phyloP scores from a whole-genome alignment of 2,329 filamentous ascomycete genomes.

The Arthrobotrys musiformis region DNA sequence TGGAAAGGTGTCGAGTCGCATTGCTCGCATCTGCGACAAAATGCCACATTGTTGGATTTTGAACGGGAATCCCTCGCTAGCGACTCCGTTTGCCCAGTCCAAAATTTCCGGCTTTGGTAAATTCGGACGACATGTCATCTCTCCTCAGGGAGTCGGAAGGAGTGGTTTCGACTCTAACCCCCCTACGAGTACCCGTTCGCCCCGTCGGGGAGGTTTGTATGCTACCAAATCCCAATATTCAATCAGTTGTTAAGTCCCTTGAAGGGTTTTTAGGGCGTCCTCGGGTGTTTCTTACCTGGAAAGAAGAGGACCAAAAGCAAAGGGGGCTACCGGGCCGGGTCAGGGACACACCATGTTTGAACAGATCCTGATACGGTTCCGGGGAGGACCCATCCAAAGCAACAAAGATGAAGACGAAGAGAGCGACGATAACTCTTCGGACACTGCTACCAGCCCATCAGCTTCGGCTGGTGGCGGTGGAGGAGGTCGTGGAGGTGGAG shows the following conservation, averaged over 20 bases:
- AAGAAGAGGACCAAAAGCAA: not conserved
- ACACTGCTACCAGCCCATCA: constrained; percentile 47
- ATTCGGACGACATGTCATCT: constrained; percentile 56
- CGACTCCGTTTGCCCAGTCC: constrained; percentile 47
- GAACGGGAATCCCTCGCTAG: constrained; percentile 20
- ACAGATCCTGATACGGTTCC: constrained; percentile 55
- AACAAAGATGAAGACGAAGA: constrained; percentile 50
- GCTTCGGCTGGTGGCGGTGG: constrained; percentile 8
- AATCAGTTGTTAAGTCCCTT: constrained; percentile 1
- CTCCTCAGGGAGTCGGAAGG: constrained; percentile 53
- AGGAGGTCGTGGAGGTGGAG: not conserved
- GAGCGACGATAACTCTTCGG: constrained; percentile 50
- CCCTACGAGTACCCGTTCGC: constrained; percentile 38
- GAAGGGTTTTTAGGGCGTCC: not conserved
- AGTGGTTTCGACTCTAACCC: constrained; percentile 47
- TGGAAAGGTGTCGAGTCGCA: not conserved
- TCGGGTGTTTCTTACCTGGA: not conserved
- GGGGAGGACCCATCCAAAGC: constrained; percentile 46
- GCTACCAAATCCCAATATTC: constrained; percentile 7
- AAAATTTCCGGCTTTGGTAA: constrained; percentile 56
- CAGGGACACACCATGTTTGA: constrained; percentile 40
- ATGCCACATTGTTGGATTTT: constrained; percentile 25
- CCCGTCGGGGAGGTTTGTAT: constrained; percentile 50
- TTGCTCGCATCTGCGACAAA: not conserved
- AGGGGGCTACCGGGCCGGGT: not conserved